Percentiles rank a stretch among this genome's conserved stretches.
Conservation (phyloP, 495 filamentous ascomycete species). For the Pseudotulostoma volvatum region DNA sequence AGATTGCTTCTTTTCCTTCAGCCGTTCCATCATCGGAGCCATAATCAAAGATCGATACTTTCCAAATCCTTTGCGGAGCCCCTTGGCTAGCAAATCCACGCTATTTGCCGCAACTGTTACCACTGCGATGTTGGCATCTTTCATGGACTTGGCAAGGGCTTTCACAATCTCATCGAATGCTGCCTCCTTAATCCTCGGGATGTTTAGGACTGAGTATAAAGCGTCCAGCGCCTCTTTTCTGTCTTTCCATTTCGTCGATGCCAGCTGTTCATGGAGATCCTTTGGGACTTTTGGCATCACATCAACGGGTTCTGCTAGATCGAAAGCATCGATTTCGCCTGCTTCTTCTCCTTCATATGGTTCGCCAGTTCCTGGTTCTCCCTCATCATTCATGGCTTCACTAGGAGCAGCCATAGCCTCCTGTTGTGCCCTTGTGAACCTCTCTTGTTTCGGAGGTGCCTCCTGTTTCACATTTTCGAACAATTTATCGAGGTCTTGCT, state of each 20-base stretch:
- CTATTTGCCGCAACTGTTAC: slow-evolving; percentile 90
- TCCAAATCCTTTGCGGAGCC: slow-evolving; percentile 57
- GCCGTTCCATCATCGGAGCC: slow-evolving; percentile 74
- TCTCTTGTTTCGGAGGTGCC: slow-evolving; percentile 71
- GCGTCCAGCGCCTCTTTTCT: slow-evolving; percentile 88
- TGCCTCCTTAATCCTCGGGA: slow-evolving; percentile 82
- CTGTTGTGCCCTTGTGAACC: slow-evolving; percentile 79
- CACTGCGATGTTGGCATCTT: slow-evolving; percentile 93
- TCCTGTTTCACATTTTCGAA: slow-evolving; percentile 90
- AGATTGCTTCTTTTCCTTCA: slow-evolving; percentile 91
- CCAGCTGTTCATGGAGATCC: slow-evolving; percentile 64
- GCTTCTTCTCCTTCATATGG: slow-evolving; percentile 53
- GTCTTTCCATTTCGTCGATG: slow-evolving; percentile 95
- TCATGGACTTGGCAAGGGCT: slow-evolving; percentile 85
- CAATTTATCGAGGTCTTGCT: slow-evolving; percentile 81
- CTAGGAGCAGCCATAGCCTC: slow-evolving; percentile 57
- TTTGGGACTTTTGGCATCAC: slow-evolving; percentile 70
- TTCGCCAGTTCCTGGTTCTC: slow-evolving; percentile 33
- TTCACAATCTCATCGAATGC: slow-evolving; percentile 71
- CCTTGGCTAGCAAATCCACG: slow-evolving; percentile 81
- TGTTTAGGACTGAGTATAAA: slow-evolving; percentile 57
- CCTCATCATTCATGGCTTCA: slow-evolving; percentile 36
- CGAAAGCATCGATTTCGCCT: slow-evolving; percentile 64
- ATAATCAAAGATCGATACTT: slow-evolving; percentile 70
- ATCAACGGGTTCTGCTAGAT: slow-evolving; percentile 81